Base-by-base conservation (phyloP, 768 basidiomycete species). In the Epithele typhae region DNA sequence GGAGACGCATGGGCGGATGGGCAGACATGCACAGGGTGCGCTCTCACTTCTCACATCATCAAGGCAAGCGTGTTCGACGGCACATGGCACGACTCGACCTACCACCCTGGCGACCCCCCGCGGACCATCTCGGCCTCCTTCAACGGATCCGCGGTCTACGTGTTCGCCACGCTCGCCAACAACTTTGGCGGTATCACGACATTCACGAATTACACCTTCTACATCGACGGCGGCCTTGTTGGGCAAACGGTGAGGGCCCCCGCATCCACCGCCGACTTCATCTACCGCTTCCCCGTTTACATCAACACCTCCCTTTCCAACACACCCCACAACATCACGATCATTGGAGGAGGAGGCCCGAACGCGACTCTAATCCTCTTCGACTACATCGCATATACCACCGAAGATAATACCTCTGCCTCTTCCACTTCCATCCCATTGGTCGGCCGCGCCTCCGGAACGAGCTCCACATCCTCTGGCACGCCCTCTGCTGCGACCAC, bases 361-460 rank as follows among this genome's bases (percentile, higher is more conserved):
- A 33, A 40, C 22, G 33, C 22, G 24, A 42, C 47, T 9, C 17
- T 22, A n/a, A n/a, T 48, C n/a, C 33, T 32, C 4, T 48, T 48
- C 36, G 47, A 48, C 40, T 48, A 41, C 33, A 40, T 38, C 7
- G 14, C 24, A 15, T 48, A 48, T 30, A 48, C 47, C 37, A 10
- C 24, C 37, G 37, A 24, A 11, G 37, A 30, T 14, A 30, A 7
- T 7, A 14, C 27, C 27, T 14, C 8, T 30, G 14, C 27, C 7
- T 30, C 27, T 30, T 30, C 27, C 27, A 30, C 27, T 30, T 30
- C 27, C 7, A 14, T 14, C 7, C 8, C 27, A 30, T 14, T 30
- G 27, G 7, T 30, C 27, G 8, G 7, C 27, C 7, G 8, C 7
- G 27, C 14, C 27, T 30, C 27, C 27, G 27, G 27, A 30, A 30